Evolutionary conservation across 495 filamentous ascomycete genomes (phyloP), one percentile per base, ranked within the genome.

Genomic region (Trichoderma reesei): DNA sequence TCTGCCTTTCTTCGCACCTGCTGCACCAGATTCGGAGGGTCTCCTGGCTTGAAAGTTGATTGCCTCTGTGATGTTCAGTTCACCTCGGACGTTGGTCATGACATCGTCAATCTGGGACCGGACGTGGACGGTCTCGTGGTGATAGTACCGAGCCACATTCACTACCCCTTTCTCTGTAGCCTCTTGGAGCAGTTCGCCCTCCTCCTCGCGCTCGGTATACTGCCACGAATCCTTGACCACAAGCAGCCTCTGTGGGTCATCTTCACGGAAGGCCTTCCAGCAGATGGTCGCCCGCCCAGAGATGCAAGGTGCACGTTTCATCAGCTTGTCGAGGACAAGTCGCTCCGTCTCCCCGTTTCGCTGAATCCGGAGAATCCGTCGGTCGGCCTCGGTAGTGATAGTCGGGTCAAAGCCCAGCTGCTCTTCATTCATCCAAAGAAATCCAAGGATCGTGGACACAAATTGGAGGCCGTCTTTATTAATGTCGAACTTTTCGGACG

Each of bases 181-280:
- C 60, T 79, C 70, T 16, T 63, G 60, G 11, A 81, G 65, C 60
- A 80, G 64, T 38, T 71, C 63, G 65, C 77, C 76, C 67, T 82
- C 78, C 62, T 82, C 78, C 36, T 72, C 72, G 13, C 76, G 75
- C 65, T 80, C 73, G 18, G 64, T 65, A 63, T 77, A 77, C 64
- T 81, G 77, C 79, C 72, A 82, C 9, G 74, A 81, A 65, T 82
- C 79, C 69, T 82, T 82, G 59, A 81, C 72, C 6, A 80, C 71
- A 63, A 83, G 70, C 26, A 69, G 69, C 38, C 18, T 72, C 64
- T 64, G 59, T 67, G 67, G 71, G 60, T 80, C 61, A 46, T 65
- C 71, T 67, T 80, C 69, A 41, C 68, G 69, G 68, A 81, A 64
- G 41, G 73, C 79, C 69, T 73, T 78, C 76, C 72, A 82, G 61